phyloP scores from a whole-genome alignment of 768 basidiomycete genomes.

The Suillus lakei region DNA sequence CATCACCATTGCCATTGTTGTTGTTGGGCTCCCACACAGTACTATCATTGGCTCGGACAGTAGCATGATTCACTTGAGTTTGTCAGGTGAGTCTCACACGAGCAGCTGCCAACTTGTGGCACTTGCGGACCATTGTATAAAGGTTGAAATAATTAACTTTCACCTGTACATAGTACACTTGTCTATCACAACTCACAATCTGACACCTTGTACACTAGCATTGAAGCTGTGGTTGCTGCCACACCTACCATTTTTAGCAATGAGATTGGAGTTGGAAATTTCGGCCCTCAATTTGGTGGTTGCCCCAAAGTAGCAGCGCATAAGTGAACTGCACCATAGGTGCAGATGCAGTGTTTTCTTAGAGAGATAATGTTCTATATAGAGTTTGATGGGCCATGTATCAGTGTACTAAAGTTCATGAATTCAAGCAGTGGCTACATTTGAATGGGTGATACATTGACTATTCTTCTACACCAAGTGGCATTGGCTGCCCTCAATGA shows the following conservation, averaged over 20 bases:
- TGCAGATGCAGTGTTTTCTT: too few relatives aligned
- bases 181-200: background rate
- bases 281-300: background rate
- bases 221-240: too few relatives aligned
- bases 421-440: too few relatives aligned
- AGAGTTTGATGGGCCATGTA: too few relatives aligned
- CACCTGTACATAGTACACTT: background rate
- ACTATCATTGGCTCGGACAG: background rate
- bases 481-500: background rate
- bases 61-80: background rate
- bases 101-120: background rate
- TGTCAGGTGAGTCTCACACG: background rate
- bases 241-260: too few relatives aligned
- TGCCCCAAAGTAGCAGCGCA: background rate
- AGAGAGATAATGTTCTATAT: too few relatives aligned
- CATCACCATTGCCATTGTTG: background rate
- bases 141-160: constrained; percentile 1
- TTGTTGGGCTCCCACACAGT: background rate
- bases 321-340: background rate
- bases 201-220: background rate
- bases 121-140: background rate
- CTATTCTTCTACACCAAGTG: too few relatives aligned
- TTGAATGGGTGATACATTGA: too few relatives aligned
- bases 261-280: too few relatives aligned
- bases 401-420: too few relatives aligned